Base-by-base conservation (phyloP, 495 filamentous ascomycete genomes). In the Halenospora varia region DNA sequence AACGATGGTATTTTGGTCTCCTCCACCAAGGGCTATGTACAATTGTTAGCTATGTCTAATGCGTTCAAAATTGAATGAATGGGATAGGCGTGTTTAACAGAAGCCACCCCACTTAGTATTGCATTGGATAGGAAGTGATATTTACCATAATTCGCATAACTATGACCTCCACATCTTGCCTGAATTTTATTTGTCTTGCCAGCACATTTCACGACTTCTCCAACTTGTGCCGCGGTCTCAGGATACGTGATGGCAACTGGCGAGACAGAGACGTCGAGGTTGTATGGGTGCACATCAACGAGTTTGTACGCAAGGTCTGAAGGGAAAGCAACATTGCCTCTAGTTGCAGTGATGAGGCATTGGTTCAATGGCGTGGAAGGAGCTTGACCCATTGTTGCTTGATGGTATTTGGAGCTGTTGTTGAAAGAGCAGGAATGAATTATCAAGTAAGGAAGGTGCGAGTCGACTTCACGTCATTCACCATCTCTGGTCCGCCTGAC, bases 91-190 rank as follows among this genome's bases (percentile, higher is more conserved):
- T 40, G 9, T n/a, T n/a, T n/a, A 40, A 40, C n/a, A 9, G 9
- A 40, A 9, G n/a, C n/a, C n/a, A 9, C 35, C 35, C 9, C 9
- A 40, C 76, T 75, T 55, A 77, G 60, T 54, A 87, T 65, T 54
- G 83, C 77, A 57, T 85, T 75, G 62, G 80, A 73, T 19, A 86
- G 69, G n/a, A 70, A 74, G 19, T 81, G 80, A 60, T 80, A 69
- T 13, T 69, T 65, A 57, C 53, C 51, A 24, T 62, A 57, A 39
- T 80, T 83, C 1, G 75, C 83, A 71, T 86, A 90, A 18, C 82
- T 87, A 62, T 92, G 89, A 0, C 89, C 89, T 6, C 89, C 88
- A 50, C 81, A 82, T 60, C 76, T 81, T 11, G 88, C 75, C 59
- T 88, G 86, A 18, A 90, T 84, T 59, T 85, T 84, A 45, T 69